phyloP scores from a whole-genome alignment of 2,329 filamentous ascomycete species.

The Cylindrodendrum hubeiense region DNA sequence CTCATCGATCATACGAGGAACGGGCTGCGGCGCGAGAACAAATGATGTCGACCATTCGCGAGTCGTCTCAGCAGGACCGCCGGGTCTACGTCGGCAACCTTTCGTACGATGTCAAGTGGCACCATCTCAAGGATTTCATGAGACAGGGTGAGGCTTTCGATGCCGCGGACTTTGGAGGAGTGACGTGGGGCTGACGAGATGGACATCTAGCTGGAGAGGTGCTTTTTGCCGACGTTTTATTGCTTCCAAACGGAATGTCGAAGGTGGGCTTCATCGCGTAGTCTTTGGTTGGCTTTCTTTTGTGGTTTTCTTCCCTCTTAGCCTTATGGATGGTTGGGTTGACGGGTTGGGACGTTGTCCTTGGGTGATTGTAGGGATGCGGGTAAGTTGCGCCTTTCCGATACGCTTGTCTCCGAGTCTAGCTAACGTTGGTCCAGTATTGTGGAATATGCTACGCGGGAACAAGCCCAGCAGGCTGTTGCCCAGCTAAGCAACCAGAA shows the following conservation, averaged over 20 bases:
- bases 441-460: conserved; percentile 99
- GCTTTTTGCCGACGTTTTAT: conserved; percentile 98
- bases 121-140: conserved; percentile 99
- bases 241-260: conserved; percentile 99
- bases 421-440: conserved; percentile 73
- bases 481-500: conserved; percentile 99
- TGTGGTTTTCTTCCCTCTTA: conserved; percentile 76
- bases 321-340: conserved; percentile 94
- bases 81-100: conserved; percentile 99
- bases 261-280: conserved; percentile 98
- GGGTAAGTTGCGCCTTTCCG: conserved; percentile 76
- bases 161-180: conserved; percentile 42
- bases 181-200: conserved; percentile 54
- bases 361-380: conserved; percentile 97
- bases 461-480: conserved; percentile 98
- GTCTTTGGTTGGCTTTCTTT: conserved; percentile 86
- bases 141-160: conserved; percentile 83
- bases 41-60: conserved; percentile 95
- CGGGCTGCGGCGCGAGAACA: conserved; percentile 86
- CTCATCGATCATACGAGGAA: conserved; percentile 86
- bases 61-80: conserved; percentile 97
- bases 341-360: conserved; percentile 96
- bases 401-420: neutral
- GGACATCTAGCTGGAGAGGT: conserved; percentile 88
- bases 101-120: conserved; percentile 99